phyloP scores from a whole-genome alignment of 345 rosid species.

The Aquilaria sinensis region DNA sequence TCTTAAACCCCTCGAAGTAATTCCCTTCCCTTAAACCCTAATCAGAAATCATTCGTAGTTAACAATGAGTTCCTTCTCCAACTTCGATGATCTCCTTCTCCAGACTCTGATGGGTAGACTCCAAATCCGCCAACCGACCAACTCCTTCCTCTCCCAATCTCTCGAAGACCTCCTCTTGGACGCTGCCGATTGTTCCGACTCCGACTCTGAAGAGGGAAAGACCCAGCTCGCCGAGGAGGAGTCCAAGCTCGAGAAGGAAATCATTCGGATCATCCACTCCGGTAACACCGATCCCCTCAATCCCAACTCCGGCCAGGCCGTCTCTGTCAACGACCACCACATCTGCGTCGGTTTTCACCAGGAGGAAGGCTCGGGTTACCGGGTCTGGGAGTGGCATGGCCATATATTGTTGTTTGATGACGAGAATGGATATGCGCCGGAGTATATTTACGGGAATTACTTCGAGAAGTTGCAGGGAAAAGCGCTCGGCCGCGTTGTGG shows the following conservation, averaged over 20 bases:
- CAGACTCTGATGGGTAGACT: conserved; percentile 84
- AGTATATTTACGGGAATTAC: conserved; percentile 95
- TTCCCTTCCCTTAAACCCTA: conserved; percentile 13
- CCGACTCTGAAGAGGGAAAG: conserved; percentile 29
- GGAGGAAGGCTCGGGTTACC: conserved; percentile 76
- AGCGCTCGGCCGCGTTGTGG: conserved; percentile 11
- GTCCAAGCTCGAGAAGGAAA: conserved; percentile 76
- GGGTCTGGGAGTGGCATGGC: conserved; percentile 99
- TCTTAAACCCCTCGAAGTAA: not conserved
- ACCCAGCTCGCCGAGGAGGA: conserved; percentile 71
- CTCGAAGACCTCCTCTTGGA: conserved; percentile 80
- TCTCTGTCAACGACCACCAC: conserved; percentile 80
- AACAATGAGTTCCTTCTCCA: conserved; percentile 55
- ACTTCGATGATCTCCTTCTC: conserved; percentile 66
- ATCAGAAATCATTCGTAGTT: not conserved
- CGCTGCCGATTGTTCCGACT: conserved; percentile 32
- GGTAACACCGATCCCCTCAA: conserved; percentile 70
- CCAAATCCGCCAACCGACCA: conserved; percentile 59
- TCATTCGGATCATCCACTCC: conserved; percentile 59
- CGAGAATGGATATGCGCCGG: conserved; percentile 76
- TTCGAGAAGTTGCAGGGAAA: conserved; percentile 77
- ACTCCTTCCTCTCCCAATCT: conserved; percentile 56
- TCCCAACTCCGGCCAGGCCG: conserved; percentile 94
- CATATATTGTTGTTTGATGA: conserved; percentile 94
- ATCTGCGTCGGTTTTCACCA: conserved; percentile 84